Evolutionary conservation across 371 early-diverging fungal genomes (phyloP), one percentile per base, ranked within the genome.

Genomic region (Umbelopsis sp.): DNA sequence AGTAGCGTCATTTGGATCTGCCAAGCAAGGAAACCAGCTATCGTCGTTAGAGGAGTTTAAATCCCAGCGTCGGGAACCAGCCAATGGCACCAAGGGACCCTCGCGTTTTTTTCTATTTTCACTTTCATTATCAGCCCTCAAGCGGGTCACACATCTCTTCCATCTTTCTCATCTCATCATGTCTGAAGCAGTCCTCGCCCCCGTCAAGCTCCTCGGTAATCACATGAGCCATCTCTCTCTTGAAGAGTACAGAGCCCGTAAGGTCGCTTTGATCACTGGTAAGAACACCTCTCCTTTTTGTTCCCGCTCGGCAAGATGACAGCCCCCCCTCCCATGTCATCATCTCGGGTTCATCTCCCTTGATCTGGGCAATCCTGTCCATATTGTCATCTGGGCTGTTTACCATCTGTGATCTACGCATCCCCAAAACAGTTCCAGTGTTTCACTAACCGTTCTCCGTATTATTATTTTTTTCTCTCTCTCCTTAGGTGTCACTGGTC

Each of bases 401-500:
- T 1, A 29, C 29, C 18, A 7, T 7, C 25, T 29, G 18, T 51
- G 25, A 38, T 44, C 29, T 8, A 10, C 41, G 38, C 38, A 38
- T 7, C 38, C 38, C 38, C 38, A 38, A 38, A 38, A 38, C 7
- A 1, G 8, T 12, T 44, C 16, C 1, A 14, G 65, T 9, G 48
- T 48, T 48, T 64, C 53, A 63, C 38, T 44, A 4, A 35, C 16
- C 25, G n/a, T 44, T 4, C 44, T 10, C 57, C n/a, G 50, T 38
- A 25, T n/a, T 46, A 46, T 35, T 25, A 29, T 53, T 18, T 64
- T 66, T 3, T 29, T 44, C 66, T 29, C 11, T 22, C 22, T 22
- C 22, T 22, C 22, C 22, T 14, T 50, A 88, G 94, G 94, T 78
- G 91, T 94, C 70, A 94, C 93, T 65, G 94, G 94, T 65, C 94